Conservation (phyloP, 1,139 yeast species). For the Candida tunisiensis region DNA sequence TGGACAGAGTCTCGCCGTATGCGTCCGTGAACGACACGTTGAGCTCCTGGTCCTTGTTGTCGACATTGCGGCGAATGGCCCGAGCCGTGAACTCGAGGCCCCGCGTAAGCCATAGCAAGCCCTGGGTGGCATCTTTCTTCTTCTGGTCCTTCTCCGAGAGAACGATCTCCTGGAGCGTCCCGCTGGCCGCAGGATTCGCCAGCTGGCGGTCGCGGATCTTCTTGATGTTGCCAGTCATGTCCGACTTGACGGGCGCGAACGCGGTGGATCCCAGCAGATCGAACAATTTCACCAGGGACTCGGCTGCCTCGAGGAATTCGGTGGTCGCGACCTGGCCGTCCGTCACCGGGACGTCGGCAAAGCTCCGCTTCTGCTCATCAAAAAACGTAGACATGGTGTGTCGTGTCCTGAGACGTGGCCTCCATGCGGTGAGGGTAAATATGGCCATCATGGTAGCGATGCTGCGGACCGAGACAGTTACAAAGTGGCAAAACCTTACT, state of each 20-base stretch:
- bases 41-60: conserved; percentile 44
- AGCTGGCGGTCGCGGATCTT: conserved; percentile 55
- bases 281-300: conserved; percentile 65
- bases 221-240: conserved; percentile 73
- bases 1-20: conserved; percentile 59
- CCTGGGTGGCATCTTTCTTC: conserved; percentile 76
- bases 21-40: conserved; percentile 70
- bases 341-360: conserved; percentile 51
- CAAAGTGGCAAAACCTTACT: too few species aligned
- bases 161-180: conserved; percentile 63
- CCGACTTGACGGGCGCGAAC: conserved; percentile 70
- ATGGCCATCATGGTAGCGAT: neutral
- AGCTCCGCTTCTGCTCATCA: conserved; percentile 58
- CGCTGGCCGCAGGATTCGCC: conserved; percentile 38
- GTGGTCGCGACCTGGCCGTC: conserved; percentile 46
- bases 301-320: conserved; percentile 69
- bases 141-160: conserved; percentile 45
- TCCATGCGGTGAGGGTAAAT: neutral
- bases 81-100: conserved; percentile 82
- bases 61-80: conserved; percentile 69
- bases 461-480: neutral
- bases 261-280: conserved; percentile 74
- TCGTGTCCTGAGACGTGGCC: neutral
- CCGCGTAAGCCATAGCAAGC: conserved; percentile 65
- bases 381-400: conserved; percentile 36